Base-by-base conservation (phyloP, 345 rosid genomes). In the Rubroshorea leprosula region DNA sequence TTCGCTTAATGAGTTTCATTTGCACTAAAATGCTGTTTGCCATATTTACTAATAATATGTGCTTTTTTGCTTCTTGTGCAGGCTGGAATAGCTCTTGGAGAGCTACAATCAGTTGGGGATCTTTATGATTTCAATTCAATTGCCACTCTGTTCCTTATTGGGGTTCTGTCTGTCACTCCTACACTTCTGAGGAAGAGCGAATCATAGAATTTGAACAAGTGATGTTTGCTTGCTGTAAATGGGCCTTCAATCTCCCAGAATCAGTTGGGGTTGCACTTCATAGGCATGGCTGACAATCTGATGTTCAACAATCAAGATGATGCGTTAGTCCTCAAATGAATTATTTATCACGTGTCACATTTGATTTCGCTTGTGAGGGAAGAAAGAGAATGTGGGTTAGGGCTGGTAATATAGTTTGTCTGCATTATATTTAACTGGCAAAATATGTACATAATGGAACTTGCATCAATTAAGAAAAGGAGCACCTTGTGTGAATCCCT, bases 11-110 rank as follows among this genome's bases (percentile, higher is more conserved):
- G 1, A 3, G 12, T 35, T 35, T n/a, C n/a, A n/a, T n/a, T n/a
- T n/a, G n/a, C n/a, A n/a, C n/a, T n/a, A n/a, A n/a, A n/a, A n/a
- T n/a, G n/a, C n/a, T n/a, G n/a, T n/a, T 41, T n/a, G 8, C 53
- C 35, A 41, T 51, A 5, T 50, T 47, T 55, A n/a, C n/a, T n/a
- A n/a, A n/a, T n/a, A n/a, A n/a, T 47, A 38, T 5, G 27, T 23
- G 41, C 11, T 12, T n/a, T 11, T 0, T 23, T 17, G 54, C 17
- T 49, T 59, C 23, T 68, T 68, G 6, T 51, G 72, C 71, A 92
- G 96, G 98, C 95, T 61, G 98, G 98, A 53, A 71, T 84, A 60
- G 86, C 95, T 62, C 87, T 92, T 29, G 95, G 96, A 66, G 98
- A 89, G 61, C 62, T 89, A 74, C 83, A 74, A 61, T 83, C 96